These are phyloP conservation scores for Lipomyces starkeyi DNA, from an alignment of 805 yeast genomes.

Conservation along the genomic window DNA sequence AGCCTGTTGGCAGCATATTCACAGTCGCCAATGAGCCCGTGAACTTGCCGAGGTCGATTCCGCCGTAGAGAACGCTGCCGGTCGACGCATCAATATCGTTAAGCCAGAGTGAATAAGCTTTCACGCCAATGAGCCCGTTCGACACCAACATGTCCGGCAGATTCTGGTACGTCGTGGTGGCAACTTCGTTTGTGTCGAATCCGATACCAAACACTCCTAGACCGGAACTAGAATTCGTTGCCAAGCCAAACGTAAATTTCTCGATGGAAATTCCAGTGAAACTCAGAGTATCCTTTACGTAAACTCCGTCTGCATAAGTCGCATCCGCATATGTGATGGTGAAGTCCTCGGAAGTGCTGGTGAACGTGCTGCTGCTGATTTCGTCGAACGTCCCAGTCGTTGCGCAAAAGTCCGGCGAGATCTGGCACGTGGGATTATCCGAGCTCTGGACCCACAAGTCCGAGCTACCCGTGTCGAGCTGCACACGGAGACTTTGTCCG, in stretches of 20 bases:
- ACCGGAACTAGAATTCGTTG: conserved; percentile 64
- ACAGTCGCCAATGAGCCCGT: conserved; percentile 48
- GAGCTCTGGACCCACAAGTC: conserved; percentile 67
- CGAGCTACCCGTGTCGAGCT: conserved; percentile 77
- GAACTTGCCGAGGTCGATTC: conserved; percentile 52
- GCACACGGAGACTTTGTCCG: conserved; percentile 56
- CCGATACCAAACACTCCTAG: conserved; percentile 58
- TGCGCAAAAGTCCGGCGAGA: conserved; percentile 29
- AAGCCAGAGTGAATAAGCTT: conserved; percentile 56
- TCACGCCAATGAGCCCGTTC: conserved; percentile 51
- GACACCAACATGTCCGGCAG: conserved; percentile 47
- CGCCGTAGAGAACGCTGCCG: conserved; percentile 54
- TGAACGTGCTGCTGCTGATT: conserved; percentile 37
- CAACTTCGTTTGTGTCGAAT: conserved; percentile 45
- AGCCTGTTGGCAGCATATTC: conserved; percentile 41
- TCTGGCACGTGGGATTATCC: conserved; percentile 53
- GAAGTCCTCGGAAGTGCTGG: conserved; percentile 41
- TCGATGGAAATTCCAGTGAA: conserved; percentile 57
- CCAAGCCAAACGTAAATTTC: conserved; percentile 73
- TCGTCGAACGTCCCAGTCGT: conserved; percentile 44
- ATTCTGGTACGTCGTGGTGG: conserved; percentile 42
- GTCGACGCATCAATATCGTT: conserved; percentile 44
- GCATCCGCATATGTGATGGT: conserved; percentile 54
- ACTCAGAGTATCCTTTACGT: conserved; percentile 67
- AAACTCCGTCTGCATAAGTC: conserved; percentile 56